Percentiles rank a stretch among this genome's conserved stretches.
Conservation (phyloP, 805 yeast species). For the Ascoidea rubescens region DNA sequence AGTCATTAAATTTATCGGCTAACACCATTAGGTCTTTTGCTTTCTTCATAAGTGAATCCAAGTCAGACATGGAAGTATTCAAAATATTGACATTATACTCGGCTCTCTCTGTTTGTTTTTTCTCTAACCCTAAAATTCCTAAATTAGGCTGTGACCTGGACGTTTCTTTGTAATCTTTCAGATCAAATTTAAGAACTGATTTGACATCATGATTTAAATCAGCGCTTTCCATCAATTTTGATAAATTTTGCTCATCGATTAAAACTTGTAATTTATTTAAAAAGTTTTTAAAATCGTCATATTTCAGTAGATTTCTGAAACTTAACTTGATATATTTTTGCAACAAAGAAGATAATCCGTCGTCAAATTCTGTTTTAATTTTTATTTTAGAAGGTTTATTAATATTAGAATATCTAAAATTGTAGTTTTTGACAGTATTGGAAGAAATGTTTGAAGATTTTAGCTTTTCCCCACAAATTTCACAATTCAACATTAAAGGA, state of each 20-base stretch:
- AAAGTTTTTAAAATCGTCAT: slow-evolving; percentile 4
- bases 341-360: too few species aligned
- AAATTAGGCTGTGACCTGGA: slow-evolving; percentile 17
- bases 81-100: slow-evolving; percentile 47
- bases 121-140: slow-evolving; percentile 66
- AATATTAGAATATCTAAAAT: background rate
- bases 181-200: background rate
- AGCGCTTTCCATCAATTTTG: background rate
- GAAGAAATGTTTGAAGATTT: slow-evolving; percentile 15
- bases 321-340: slow-evolving; percentile 7
- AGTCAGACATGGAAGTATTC: slow-evolving; percentile 58
- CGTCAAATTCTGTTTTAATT: background rate
- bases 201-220: background rate
- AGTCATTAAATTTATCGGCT: slow-evolving; percentile 23
- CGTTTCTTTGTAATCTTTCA: background rate
- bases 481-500: slow-evolving; percentile 65
- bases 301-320: slow-evolving; percentile 2
- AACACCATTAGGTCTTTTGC: slow-evolving; percentile 59
- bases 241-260: background rate
- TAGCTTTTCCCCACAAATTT: slow-evolving; percentile 66
- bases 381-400: background rate
- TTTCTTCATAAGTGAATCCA: slow-evolving; percentile 63
- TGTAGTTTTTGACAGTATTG: slow-evolving; percentile 7
- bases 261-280: background rate
- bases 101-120: slow-evolving; percentile 36